phyloP scores from a whole-genome alignment of 208 protist species.

The Lotmaria passim region DNA sequence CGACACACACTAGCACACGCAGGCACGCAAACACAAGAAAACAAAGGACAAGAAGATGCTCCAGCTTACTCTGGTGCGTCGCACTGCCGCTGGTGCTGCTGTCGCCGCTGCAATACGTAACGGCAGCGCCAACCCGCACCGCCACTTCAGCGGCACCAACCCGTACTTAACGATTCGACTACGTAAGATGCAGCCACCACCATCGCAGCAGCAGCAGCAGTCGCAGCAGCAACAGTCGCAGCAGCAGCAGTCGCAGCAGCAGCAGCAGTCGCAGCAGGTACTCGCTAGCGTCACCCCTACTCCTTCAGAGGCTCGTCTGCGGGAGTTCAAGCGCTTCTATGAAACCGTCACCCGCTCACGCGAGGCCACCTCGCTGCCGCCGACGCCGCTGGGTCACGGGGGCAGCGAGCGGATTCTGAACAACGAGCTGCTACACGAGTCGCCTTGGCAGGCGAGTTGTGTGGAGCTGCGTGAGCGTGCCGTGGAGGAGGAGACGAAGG shows the following conservation, averaged over 20 bases:
- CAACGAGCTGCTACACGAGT: slow-evolving; percentile 36
- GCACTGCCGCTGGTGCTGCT: slow-evolving; percentile 11
- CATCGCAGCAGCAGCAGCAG: too few species aligned
- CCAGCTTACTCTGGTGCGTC: slow-evolving; percentile 9
- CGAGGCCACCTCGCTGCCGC: slow-evolving; percentile 20
- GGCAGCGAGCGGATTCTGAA: slow-evolving; percentile 44
- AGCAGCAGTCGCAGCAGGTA: not conserved
- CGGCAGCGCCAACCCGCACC: not conserved
- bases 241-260: too few species aligned
- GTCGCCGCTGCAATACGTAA: slow-evolving; percentile 13
- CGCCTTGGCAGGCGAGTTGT: slow-evolving; percentile 42
- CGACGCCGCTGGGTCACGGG: slow-evolving; percentile 33
- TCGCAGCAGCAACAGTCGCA: too few species aligned
- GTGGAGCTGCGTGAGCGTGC: slow-evolving; percentile 38
- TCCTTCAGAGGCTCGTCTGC: slow-evolving; percentile 15
- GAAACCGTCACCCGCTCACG: slow-evolving; percentile 23
- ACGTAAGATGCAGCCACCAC: not conserved
- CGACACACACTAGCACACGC: too few species aligned
- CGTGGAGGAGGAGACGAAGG: slow-evolving; percentile 20
- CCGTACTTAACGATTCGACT: slow-evolving; percentile 25
- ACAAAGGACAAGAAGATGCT: slow-evolving; percentile 16
- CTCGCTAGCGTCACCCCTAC: not conserved
- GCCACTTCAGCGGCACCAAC: not conserved
- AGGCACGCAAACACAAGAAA: too few species aligned
- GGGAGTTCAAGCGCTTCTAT: slow-evolving; percentile 39